A percentile compares a stretch with the other conserved stretches of the same genome.
phyloP scores from a whole-genome alignment of 2,329 filamentous ascomycete species.

The Fusarium caatingaense region DNA sequence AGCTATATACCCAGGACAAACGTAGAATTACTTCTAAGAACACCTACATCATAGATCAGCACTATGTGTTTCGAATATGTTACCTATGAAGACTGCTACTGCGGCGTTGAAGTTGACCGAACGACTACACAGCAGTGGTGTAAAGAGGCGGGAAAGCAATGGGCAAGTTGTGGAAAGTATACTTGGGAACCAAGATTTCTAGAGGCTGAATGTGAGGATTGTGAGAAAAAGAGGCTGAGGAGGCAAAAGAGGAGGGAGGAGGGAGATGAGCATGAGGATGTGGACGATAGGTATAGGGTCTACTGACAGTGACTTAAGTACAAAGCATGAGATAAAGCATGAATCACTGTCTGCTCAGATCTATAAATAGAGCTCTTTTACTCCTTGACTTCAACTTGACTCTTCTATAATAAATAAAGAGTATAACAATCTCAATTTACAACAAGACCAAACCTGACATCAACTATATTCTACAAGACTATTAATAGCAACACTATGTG shows the following conservation, averaged over 20 bases:
- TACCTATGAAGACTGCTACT: background rate
- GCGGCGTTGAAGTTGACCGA: background rate
- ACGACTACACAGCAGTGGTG: background rate
- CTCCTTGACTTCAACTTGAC: too few species aligned
- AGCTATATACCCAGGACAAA: background rate
- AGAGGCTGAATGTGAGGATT: background rate
- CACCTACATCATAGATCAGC: background rate
- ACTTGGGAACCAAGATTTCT: background rate
- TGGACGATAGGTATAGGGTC: too few species aligned
- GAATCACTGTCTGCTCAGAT: fast-evolving
- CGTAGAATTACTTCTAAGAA: background rate
- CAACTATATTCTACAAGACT: too few species aligned
- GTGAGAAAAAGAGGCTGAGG: background rate
- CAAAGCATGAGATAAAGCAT: too few species aligned
- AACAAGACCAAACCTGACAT: too few species aligned
- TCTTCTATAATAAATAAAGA: too few species aligned
- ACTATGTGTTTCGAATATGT: background rate
- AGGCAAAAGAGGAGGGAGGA: background rate
- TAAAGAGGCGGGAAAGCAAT: background rate
- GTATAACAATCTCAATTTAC: too few species aligned
- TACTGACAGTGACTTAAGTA: background rate
- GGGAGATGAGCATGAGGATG: background rate
- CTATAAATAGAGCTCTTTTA: too few species aligned
- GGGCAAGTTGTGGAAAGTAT: background rate
- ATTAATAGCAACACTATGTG: background rate